Base-by-base conservation (phyloP, 2,329 filamentous ascomycete genomes). In the Penicillium sp. region DNA sequence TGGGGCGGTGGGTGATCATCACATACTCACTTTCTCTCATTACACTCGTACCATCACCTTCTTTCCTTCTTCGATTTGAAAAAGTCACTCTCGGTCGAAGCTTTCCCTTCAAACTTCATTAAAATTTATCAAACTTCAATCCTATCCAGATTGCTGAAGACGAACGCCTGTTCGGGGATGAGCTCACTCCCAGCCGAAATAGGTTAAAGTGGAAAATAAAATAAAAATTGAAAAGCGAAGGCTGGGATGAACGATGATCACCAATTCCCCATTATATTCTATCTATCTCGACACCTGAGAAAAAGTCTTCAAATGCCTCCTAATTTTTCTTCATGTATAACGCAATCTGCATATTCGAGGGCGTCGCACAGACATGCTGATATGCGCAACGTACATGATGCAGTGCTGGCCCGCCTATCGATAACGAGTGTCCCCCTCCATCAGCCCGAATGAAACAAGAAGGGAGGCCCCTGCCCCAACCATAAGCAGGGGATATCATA, bases 351-450 rank as follows among this genome's bases (percentile, higher is more conserved):
- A 60, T 53, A 58, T 35, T 51, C 49, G 37, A 50, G n/a, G 45
- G 33, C 44, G 49, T 59, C 22, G 53, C 58, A 58, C 57, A 57
- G 51, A 59, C 59, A 44, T 6, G 33, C 33, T 37, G 51, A 54
- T 50, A 50, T 54, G 52, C 52, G 52, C 46, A 46, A 40, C 54
- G 51, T 56, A 56, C 57, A 59, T 29, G 26, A 48, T 53, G 55
- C 55, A 59, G 52, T 37, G 54, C 35, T 44, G 40, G 49, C 49
- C 44, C 47, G 45, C 67, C 67, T 71, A 71, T 71, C 67, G 67
- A 69, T 68, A 66, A 67, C 57, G 51, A 64, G 51, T 29, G 26
- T 57, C 52, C 66, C 67, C 68, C 67, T 69, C 67, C 67, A 65
- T 64, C 54, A 56, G 27, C 48, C n/a, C 18, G n/a, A 41, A 37